These are phyloP conservation scores for Malassezia vespertilionis DNA, from an alignment of 1,284 basidiomycete species.

Conservation along the genomic window DNA sequence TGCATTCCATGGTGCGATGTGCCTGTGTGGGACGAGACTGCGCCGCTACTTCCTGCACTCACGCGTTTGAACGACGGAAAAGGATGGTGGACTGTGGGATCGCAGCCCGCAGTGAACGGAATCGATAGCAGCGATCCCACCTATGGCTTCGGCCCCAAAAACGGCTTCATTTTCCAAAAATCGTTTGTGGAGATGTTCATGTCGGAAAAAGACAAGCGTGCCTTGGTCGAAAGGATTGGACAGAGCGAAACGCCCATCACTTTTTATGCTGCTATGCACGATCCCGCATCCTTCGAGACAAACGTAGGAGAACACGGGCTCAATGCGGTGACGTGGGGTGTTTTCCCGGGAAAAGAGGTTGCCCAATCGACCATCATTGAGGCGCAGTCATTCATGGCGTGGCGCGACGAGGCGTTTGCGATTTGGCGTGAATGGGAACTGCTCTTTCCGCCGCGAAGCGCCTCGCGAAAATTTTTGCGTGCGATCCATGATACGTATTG, in stretches of 20 bases:
- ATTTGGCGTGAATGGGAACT: conserved; percentile 93
- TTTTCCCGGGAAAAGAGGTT: conserved; percentile 50
- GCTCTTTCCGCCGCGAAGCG: conserved; percentile 66
- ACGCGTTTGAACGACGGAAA: conserved; percentile 57
- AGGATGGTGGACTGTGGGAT: conserved; percentile 85
- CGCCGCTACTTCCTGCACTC: conserved; percentile 67
- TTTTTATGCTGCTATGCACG: conserved; percentile 70
- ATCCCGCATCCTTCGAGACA: conserved; percentile 36
- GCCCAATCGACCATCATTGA: conserved; percentile 51
- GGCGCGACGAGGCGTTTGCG: conserved; percentile 80
- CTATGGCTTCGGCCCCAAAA: conserved; percentile 83
- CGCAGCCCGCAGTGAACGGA: conserved; percentile 59
- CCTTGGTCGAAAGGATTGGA: conserved; percentile 57
- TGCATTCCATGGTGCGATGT: conserved; percentile 81
- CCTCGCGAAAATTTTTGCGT: conserved; percentile 64
- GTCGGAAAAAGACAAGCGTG: conserved; percentile 56
- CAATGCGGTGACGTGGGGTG: conserved; percentile 51
- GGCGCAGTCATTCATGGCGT: conserved; percentile 50
- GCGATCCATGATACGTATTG: conserved; percentile 63
- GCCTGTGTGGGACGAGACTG: conserved; percentile 73
- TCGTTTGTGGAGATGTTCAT: conserved; percentile 95
- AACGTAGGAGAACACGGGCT: conserved; percentile 48
- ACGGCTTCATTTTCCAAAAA: conserved; percentile 93
- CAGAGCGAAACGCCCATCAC: conserved; percentile 60
- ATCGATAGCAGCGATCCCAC: conserved; percentile 50